phyloP scores from a whole-genome alignment of 2,329 filamentous ascomycete species.

The Helminthosporium solani region DNA sequence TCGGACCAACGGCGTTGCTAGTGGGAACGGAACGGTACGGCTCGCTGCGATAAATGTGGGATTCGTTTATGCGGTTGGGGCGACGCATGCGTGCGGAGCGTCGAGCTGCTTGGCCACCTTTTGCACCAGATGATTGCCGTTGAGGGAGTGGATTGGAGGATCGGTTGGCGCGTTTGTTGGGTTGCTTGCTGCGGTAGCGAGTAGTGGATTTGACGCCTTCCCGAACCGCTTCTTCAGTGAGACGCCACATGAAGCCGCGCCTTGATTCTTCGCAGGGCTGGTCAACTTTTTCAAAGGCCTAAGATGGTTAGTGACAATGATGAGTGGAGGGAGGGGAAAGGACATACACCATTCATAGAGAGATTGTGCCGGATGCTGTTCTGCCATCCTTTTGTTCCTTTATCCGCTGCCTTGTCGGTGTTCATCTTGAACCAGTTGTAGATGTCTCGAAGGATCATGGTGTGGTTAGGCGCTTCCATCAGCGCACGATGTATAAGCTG shows the following conservation, averaged over 20 bases:
- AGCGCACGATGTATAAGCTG: constrained; percentile 77
- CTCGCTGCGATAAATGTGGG: constrained; percentile 21
- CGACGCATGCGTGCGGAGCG: constrained; percentile 27
- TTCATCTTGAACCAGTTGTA: constrained; percentile 87
- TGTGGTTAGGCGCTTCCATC: constrained; percentile 63
- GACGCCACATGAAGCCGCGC: constrained; percentile 74
- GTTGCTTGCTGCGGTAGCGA: constrained; percentile 49
- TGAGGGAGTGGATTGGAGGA: constrained; percentile 35
- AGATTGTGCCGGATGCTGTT: constrained; percentile 95
- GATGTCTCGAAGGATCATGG: constrained; percentile 80
- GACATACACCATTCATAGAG: constrained; percentile 85
- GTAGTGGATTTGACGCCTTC: constrained; percentile 85
- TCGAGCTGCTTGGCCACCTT: constrained; percentile 48
- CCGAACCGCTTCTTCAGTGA: constrained; percentile 67
- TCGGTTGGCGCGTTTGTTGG: constrained; percentile 45
- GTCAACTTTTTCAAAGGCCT: constrained; percentile 60
- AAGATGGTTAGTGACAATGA: constrained; percentile 12
- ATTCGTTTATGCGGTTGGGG: constrained; percentile 20
- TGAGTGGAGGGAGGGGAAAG: not conserved
- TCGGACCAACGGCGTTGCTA: constrained; percentile 4
- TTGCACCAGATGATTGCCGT: constrained; percentile 48
- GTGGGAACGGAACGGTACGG: constrained; percentile 17
- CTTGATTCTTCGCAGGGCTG: constrained; percentile 55
- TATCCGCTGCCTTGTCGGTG: constrained; percentile 70
- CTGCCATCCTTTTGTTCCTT: constrained; percentile 70